phyloP scores from a whole-genome alignment of 208 protist genomes.

The Wallacemonas sp. region DNA sequence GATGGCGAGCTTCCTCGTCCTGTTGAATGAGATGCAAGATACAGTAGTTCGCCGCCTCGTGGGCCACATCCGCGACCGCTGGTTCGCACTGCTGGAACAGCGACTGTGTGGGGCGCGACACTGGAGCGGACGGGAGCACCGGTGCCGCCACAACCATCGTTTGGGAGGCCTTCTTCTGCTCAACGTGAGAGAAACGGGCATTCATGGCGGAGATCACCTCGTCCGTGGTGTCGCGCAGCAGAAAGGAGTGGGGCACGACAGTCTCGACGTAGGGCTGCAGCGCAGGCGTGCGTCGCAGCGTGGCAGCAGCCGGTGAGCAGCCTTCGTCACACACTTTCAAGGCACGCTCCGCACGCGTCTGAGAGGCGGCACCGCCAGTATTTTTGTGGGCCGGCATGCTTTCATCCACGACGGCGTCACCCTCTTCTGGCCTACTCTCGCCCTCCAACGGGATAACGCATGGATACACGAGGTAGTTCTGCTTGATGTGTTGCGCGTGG shows the following conservation, averaged over 20 bases:
- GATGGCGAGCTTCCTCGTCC: not conserved
- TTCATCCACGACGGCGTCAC: not conserved
- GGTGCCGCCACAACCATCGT: constrained; percentile 24
- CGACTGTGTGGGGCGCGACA: not conserved
- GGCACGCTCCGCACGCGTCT: not conserved
- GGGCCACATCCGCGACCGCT: constrained; percentile 30
- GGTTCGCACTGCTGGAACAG: constrained; percentile 35
- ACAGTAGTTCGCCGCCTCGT: constrained; percentile 31
- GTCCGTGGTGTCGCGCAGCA: constrained; percentile 67
- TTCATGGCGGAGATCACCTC: constrained; percentile 63
- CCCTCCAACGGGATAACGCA: constrained; percentile 43
- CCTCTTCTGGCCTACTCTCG: constrained; percentile 11
- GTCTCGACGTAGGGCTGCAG: constrained; percentile 35
- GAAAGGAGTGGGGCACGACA: constrained; percentile 61
- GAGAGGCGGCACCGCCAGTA: no score
- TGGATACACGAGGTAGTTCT: constrained; percentile 79
- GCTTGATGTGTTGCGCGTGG: constrained; percentile 67
- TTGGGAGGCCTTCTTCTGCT: constrained; percentile 16
- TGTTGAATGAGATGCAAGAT: constrained; percentile 23
- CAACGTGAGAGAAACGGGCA: constrained; percentile 44
- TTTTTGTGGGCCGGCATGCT: constrained; percentile 1
- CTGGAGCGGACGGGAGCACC: not conserved
- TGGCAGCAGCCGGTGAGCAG: constrained; percentile 30
- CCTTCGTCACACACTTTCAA: constrained; percentile 31
- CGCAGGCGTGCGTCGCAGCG: constrained; percentile 18